These are phyloP conservation scores for Glebionis coronaria DNA, from an alignment of 129 eudicot species.

Conservation along the genomic window DNA sequence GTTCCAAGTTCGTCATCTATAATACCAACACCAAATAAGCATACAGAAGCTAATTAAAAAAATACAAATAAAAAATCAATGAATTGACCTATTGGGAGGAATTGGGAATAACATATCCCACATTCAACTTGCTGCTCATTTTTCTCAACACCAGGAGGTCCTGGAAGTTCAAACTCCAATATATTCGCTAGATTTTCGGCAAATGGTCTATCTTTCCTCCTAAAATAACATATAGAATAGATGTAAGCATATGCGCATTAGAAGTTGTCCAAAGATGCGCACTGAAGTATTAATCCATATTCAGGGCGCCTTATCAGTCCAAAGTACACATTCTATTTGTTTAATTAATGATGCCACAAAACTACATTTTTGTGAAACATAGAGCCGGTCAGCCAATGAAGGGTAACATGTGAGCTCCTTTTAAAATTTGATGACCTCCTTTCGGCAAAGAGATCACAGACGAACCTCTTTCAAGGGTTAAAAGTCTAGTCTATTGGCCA, in stretches of 20 bases:
- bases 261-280: not conserved
- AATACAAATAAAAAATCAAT: not conserved
- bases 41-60: constrained; percentile 5
- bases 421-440: not conserved
- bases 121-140: constrained; percentile 63
- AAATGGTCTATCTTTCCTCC: constrained; percentile 53
- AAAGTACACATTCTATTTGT: not conserved
- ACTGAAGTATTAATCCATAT: not conserved
- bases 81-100: constrained; percentile 65
- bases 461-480: not conserved
- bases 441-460: no score
- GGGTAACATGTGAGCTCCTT: no score
- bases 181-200: constrained; percentile 57
- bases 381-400: no score
- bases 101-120: constrained; percentile 79
- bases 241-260: not conserved
- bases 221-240: constrained; percentile 20
- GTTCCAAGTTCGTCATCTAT: constrained; percentile 77
- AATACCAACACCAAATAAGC: constrained; percentile 23
- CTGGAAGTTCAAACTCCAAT: constrained; percentile 53
- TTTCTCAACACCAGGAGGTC: constrained; percentile 42
- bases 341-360: no score
- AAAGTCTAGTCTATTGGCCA: not conserved
- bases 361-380: no score
- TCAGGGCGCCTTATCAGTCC: not conserved